phyloP scores from a whole-genome alignment of 2,329 filamentous ascomycete species.

The Aspergillus sp. region DNA sequence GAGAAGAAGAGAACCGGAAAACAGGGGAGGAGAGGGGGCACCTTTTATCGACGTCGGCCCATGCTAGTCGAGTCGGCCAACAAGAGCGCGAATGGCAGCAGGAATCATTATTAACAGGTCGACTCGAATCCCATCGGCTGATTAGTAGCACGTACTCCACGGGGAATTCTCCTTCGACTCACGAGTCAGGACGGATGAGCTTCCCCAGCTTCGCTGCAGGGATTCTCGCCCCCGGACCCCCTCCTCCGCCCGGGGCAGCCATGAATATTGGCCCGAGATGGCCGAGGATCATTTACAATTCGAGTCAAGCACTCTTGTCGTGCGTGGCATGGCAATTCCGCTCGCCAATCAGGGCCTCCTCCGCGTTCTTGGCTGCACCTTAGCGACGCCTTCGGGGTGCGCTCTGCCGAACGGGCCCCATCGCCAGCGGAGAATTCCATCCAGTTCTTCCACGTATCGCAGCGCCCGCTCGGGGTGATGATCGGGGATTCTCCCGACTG shows the following conservation, averaged over 20 bases:
- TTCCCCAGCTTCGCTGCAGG: slow-evolving; percentile 13
- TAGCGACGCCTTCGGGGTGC: slow-evolving; percentile 6
- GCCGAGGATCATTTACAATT: slow-evolving; percentile 1
- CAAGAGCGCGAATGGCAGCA: neutral
- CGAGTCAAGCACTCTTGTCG: slow-evolving; percentile 10
- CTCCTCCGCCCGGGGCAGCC: slow-evolving; percentile 8
- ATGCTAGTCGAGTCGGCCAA: neutral
- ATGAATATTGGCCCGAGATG: slow-evolving; percentile 10
- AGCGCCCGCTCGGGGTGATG: neutral
- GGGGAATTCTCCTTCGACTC: slow-evolving; percentile 9
- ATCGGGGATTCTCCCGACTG: neutral
- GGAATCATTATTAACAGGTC: neutral
- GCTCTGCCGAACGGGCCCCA: slow-evolving; percentile 23
- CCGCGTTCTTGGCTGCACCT: neutral
- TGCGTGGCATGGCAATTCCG: neutral
- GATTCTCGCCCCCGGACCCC: slow-evolving; percentile 2
- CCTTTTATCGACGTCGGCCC: neutral
- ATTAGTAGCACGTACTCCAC: neutral
- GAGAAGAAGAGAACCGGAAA: neutral
- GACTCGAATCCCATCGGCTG: neutral
- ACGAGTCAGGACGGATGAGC: neutral
- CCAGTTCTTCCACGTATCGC: slow-evolving; percentile 25
- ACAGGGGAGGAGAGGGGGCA: neutral
- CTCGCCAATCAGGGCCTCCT: slow-evolving; percentile 3
- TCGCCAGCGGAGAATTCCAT: slow-evolving; percentile 8